Conservation (phyloP, 192 early-diverging fungal genomes). For the Dissophora globulifera region DNA sequence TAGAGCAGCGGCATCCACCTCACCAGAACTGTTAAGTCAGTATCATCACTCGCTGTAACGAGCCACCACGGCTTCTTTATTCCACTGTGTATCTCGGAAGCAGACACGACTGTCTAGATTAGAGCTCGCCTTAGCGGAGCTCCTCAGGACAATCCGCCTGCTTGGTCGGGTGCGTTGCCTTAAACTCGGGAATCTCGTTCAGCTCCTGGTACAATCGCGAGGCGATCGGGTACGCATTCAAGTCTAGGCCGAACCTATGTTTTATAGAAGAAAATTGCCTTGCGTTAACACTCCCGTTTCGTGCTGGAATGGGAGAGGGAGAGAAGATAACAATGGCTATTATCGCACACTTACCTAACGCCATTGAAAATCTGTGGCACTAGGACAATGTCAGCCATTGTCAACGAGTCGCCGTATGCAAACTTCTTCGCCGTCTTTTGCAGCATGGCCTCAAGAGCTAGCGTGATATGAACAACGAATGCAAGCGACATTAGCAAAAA, state of each 20-base stretch:
- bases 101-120: no score
- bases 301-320: no score
- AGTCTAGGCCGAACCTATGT: slow-evolving; percentile 72
- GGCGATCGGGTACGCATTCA: slow-evolving; percentile 77
- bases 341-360: slow-evolving; percentile 58
- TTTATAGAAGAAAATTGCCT: no score
- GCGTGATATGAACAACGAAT: not conserved
- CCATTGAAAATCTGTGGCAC: slow-evolving; percentile 87
- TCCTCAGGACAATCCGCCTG: slow-evolving; percentile 77
- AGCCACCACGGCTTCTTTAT: no score
- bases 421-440: slow-evolving; percentile 72
- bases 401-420: slow-evolving; percentile 83
- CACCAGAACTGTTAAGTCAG: no score
- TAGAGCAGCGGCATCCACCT: no score
- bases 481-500: not conserved
- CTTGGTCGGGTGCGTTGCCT: slow-evolving; percentile 63
- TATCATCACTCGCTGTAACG: no score
- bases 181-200: slow-evolving; percentile 72
- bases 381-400: slow-evolving; percentile 85
- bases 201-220: slow-evolving; percentile 66
- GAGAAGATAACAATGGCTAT: not conserved
- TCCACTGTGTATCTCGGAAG: no score
- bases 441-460: slow-evolving; percentile 75
- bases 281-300: no score
- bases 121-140: slow-evolving; percentile 23